These are phyloP conservation scores for Carex arenaria DNA, from an alignment of 202 grass and related monocot species.

Conservation along the genomic window DNA sequence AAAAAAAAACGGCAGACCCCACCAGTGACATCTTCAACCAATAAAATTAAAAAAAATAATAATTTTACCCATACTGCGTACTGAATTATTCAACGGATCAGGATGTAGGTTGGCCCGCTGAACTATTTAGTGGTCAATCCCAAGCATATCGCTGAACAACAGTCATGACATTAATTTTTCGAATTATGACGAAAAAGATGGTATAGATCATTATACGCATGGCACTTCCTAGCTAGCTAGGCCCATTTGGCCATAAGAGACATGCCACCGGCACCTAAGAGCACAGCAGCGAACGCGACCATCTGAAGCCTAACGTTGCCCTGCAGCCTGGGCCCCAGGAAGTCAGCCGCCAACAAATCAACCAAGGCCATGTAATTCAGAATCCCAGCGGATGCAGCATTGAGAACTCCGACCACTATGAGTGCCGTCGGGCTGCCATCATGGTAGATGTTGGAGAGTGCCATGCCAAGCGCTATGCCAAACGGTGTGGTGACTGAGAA, in stretches of 20 bases:
- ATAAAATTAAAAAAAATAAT: no score
- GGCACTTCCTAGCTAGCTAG: conserved; percentile 18
- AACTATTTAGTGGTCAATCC: no score
- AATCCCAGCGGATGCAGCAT: conserved; percentile 58
- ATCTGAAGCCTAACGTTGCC: conserved; percentile 53
- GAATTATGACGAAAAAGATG: no score
- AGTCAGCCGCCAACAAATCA: conserved; percentile 67
- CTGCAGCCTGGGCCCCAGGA: conserved; percentile 79
- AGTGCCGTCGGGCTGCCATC: conserved; percentile 75
- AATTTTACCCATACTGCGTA: no score
- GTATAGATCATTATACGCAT: no score
- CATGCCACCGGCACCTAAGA: conserved; percentile 75
- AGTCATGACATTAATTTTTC: no score
- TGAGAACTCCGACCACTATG: conserved; percentile 58
- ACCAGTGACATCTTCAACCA: no score
- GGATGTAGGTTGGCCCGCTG: no score
- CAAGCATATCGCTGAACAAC: no score
- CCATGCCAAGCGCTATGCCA: conserved; percentile 58
- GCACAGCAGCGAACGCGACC: conserved; percentile 37
- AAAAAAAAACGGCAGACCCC: no score
- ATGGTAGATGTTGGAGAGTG: conserved; percentile 58
- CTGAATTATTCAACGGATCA: no score
- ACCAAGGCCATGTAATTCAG: conserved; percentile 85
- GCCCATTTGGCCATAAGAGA: conserved; percentile 90
- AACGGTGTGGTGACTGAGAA: conserved; percentile 74